Conservation (phyloP, 192 early-diverging fungal genomes). For the Nowakowskiella sp. region DNA sequence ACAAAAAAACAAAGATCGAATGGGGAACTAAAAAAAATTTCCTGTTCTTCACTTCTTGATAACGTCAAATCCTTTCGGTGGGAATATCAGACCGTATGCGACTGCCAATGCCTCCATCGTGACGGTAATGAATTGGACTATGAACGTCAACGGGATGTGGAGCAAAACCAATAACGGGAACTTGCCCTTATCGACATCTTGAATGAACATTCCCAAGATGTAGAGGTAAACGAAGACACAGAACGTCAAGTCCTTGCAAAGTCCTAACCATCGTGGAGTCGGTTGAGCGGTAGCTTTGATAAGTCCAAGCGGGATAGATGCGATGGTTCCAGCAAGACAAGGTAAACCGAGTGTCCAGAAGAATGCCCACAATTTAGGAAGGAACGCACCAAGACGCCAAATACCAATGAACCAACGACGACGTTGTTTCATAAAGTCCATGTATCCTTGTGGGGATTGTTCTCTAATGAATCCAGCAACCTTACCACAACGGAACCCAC, state of each 20-base stretch:
- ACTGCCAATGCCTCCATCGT: constrained; percentile 7
- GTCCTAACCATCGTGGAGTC: constrained; percentile 11
- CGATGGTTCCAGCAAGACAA: constrained; percentile 2
- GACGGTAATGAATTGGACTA: constrained; percentile 4
- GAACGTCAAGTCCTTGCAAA: constrained; percentile 14
- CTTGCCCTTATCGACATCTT: constrained; percentile 8
- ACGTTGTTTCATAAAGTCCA: constrained; percentile 12
- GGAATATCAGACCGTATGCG: constrained; percentile 8
- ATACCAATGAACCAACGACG: constrained; percentile 11
- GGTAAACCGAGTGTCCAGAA: constrained; percentile 11
- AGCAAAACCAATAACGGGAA: constrained; percentile 1
- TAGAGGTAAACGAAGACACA: constrained; percentile 13
- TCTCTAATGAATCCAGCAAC: constrained; percentile 7
- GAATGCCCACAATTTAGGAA: constrained; percentile 13
- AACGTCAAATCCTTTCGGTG: constrained; percentile 10
- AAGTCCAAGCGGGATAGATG: constrained; percentile 6
- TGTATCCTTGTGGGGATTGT: constrained; percentile 1
- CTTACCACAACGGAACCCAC: constrained; percentile 5
- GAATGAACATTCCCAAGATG: constrained; percentile 12
- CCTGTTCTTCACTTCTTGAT: constrained; percentile 11
- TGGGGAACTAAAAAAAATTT: too few relatives aligned
- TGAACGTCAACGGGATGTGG: constrained; percentile 1
- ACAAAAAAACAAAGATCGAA: too few relatives aligned
- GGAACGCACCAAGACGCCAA: constrained; percentile 7
- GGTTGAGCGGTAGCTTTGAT: neutral